These are phyloP conservation scores for Leishmania martiniquensis DNA, from an alignment of 208 protist species.

Conservation along the genomic window DNA sequence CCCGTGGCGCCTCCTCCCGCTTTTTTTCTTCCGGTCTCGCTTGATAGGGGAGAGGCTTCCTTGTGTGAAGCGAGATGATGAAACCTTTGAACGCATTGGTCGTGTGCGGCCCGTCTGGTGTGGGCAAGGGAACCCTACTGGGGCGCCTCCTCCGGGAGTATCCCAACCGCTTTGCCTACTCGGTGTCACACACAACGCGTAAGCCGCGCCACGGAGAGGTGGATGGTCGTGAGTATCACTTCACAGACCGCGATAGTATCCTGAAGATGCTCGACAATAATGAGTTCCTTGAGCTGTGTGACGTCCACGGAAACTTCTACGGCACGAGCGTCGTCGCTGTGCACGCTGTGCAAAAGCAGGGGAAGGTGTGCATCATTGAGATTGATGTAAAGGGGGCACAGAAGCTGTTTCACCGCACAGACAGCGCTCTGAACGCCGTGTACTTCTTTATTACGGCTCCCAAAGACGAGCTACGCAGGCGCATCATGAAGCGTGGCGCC, in stretches of 20 bases:
- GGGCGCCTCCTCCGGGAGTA: conserved; percentile 76
- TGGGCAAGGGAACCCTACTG: conserved; percentile 94
- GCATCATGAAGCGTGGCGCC: conserved; percentile 74
- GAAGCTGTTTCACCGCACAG: conserved; percentile 46
- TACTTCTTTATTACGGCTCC: conserved; percentile 88
- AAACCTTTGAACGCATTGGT: conserved; percentile 80
- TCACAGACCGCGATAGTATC: conserved; percentile 69
- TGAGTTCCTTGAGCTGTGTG: conserved; percentile 92
- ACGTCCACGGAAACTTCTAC: conserved; percentile 96
- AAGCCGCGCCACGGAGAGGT: conserved; percentile 81
- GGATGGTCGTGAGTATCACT: conserved; percentile 94
- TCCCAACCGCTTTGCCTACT: conserved; percentile 85
- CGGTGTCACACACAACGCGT: conserved; percentile 94
- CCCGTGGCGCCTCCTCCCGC: neutral
- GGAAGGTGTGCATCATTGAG: conserved; percentile 90
- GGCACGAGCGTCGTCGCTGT: conserved; percentile 92
- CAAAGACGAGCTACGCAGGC: conserved; percentile 76
- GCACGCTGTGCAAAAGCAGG: conserved; percentile 58
- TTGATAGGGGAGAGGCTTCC: neutral
- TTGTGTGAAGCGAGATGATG: conserved; percentile 8
- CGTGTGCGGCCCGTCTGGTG: conserved; percentile 91
- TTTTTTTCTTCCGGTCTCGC: neutral
- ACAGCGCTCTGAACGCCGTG: conserved; percentile 41
- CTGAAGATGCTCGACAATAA: conserved; percentile 66
- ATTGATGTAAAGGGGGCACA: conserved; percentile 93